These are phyloP conservation scores for Cordyceps farinosa DNA, from an alignment of 2,329 filamentous ascomycete genomes.

Conservation along the genomic window DNA sequence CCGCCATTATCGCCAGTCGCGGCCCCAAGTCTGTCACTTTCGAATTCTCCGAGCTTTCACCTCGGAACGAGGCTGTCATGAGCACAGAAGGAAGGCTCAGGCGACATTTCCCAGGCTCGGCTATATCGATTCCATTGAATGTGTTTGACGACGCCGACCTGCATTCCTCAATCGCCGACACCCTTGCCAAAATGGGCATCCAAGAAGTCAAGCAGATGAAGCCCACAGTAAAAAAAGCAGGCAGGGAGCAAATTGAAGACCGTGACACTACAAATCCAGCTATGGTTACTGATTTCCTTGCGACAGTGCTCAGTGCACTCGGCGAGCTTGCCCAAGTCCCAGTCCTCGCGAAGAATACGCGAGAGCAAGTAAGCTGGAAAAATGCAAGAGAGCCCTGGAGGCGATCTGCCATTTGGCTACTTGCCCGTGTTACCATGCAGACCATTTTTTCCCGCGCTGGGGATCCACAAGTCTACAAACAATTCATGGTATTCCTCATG, in stretches of 20 bases:
- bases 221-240: background rate
- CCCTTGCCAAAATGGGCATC: slow-evolving; percentile 3
- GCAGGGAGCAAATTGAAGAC: background rate
- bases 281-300: slow-evolving; percentile 7
- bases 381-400: slow-evolving; percentile 20
- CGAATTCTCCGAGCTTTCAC: slow-evolving; percentile 2
- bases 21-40: background rate
- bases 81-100: background rate
- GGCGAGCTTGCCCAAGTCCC: background rate
- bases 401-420: slow-evolving; percentile 49
- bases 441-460: slow-evolving; percentile 18
- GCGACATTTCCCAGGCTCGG: slow-evolving; percentile 6
- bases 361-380: slow-evolving; percentile 7
- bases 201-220: slow-evolving; percentile 2
- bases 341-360: slow-evolving; percentile 1
- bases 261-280: slow-evolving; percentile 1
- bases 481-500: slow-evolving; percentile 48
- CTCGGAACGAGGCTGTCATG: background rate
- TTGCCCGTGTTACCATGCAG: slow-evolving; percentile 49
- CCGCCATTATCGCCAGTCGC: background rate
- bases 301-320: background rate
- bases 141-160: background rate
- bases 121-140: background rate
- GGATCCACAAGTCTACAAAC: slow-evolving; percentile 42
- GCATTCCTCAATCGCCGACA: background rate